phyloP scores from a whole-genome alignment of 2,329 filamentous ascomycete genomes.

The Pseudocercospora cruenta region DNA sequence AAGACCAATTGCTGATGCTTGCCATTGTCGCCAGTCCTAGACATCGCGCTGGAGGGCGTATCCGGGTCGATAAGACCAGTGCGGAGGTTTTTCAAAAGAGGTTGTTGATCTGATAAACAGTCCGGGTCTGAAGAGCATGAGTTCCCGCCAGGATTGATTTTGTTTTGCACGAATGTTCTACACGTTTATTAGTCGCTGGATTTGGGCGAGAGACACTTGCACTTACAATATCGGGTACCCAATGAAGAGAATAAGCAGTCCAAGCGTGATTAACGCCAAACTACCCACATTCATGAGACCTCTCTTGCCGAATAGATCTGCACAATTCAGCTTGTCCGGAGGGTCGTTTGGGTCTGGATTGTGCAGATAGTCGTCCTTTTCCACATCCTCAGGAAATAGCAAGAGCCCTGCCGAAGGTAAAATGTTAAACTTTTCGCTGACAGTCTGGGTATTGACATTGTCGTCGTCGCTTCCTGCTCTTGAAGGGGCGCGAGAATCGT shows the following conservation, averaged over 20 bases:
- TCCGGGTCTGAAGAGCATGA: constrained; percentile 49
- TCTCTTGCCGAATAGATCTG: constrained; percentile 67
- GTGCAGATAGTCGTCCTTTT: constrained; percentile 73
- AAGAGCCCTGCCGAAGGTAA: constrained; percentile 67
- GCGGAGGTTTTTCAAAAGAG: constrained; percentile 64
- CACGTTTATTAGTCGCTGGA: constrained; percentile 18
- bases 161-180: constrained; percentile 61
- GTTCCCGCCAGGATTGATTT: constrained; percentile 41
- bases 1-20: constrained; percentile 66
- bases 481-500: constrained; percentile 63
- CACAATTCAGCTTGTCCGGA: constrained; percentile 57
- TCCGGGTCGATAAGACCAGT: constrained; percentile 67
- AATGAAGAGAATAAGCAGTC: constrained; percentile 67
- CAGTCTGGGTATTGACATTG: constrained; percentile 70
- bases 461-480: constrained; percentile 67
- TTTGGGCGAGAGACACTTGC: background rate
- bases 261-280: constrained; percentile 61
- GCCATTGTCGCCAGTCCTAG: constrained; percentile 61
- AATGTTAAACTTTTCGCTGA: constrained; percentile 75
- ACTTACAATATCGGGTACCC: constrained; percentile 70
- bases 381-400: constrained; percentile 71
- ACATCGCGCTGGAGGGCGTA: constrained; percentile 62
- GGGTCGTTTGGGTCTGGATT: constrained; percentile 70
- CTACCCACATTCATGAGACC: constrained; percentile 68
- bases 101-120: constrained; percentile 52